These are phyloP conservation scores for Thelonectria olida DNA, from an alignment of 2,329 filamentous ascomycete species.

Conservation along the genomic window DNA sequence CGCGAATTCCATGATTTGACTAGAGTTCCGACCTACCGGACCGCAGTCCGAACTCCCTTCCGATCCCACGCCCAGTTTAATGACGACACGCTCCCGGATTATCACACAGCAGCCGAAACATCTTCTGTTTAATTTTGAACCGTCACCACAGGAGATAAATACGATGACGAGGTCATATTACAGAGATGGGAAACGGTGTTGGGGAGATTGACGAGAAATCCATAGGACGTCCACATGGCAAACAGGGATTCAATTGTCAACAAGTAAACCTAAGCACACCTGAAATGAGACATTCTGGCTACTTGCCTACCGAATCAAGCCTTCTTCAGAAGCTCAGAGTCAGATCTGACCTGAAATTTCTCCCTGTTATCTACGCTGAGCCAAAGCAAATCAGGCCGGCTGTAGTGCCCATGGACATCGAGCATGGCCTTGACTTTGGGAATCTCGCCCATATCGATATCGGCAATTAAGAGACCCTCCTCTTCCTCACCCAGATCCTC, in stretches of 20 bases:
- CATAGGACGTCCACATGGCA: too few species aligned
- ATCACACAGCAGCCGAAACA: constrained; percentile 70
- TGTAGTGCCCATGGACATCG: constrained; percentile 7
- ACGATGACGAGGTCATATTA: too few species aligned
- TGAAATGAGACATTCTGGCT: too few species aligned
- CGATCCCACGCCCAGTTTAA: constrained; percentile 58
- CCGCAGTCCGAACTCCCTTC: constrained; percentile 72
- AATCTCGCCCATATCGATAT: constrained; percentile 12
- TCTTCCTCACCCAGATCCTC: neutral
- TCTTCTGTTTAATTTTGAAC: too few species aligned
- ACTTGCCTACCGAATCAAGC: too few species aligned
- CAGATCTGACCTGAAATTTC: too few species aligned
- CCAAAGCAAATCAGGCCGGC: constrained; percentile 16
- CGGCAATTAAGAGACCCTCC: neutral
- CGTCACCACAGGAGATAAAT: too few species aligned
- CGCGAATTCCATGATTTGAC: constrained; percentile 71
- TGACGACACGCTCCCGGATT: constrained; percentile 69
- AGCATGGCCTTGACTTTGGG: constrained; percentile 1
- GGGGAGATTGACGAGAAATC: too few species aligned
- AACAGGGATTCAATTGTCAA: too few species aligned
- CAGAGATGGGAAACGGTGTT: too few species aligned
- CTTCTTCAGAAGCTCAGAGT: too few species aligned
- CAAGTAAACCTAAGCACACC: too few species aligned
- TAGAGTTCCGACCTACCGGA: constrained; percentile 80
- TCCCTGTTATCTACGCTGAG: constrained; percentile 2